Evolutionary conservation across 345 rosid genomes (phyloP), one percentile per base, ranked within the genome.

Genomic region (Orychophragmus violaceus): DNA sequence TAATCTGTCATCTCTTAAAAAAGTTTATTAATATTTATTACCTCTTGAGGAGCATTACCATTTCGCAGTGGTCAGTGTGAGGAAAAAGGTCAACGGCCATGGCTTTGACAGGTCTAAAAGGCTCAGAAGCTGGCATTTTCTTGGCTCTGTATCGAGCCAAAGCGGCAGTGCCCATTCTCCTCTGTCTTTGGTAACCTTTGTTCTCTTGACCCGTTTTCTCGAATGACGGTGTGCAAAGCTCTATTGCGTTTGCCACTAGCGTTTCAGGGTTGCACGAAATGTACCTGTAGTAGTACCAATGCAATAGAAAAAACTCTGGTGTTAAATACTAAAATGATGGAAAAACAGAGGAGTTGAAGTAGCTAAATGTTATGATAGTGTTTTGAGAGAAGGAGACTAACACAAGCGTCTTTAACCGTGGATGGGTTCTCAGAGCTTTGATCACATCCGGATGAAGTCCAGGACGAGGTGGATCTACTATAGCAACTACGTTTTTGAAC

Each of bases 261-360:
- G 89, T 90, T 74, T 94, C 97, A 2, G 96, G 99, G 79, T 94
- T 94, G 82, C 97, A 94, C 3, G 97, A 94, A 72, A 94, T 94
- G 75, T 90, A 94, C 59, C 97, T 93, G 69, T 49, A 44, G n/a
- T n/a, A n/a, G 37, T 53, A 51, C 8, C 27, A 36, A 7, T 19
- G 63, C 33, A 17, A 49, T 3, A 28, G 21, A 23, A 49, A n/a
- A 5, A 63, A 49, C 36, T 44, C 35, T 41, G 35, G 30, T 39
- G 36, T 51, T 51, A 58, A 5, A 27, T 12, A 5, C 46, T 10
- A 0, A 41, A 13, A 42, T 23, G 60, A 37, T 9, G 24, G 10
- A 16, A 39, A n/a, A 37, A 14, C 37, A 35, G n/a, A n/a, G n/a
- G 18, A 28, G 2, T 30, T 1, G 2, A 37, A 13, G 14, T 25